These are phyloP conservation scores for Vickermania spadyakhi DNA, from an alignment of 208 protist genomes.

Conservation along the genomic window DNA sequence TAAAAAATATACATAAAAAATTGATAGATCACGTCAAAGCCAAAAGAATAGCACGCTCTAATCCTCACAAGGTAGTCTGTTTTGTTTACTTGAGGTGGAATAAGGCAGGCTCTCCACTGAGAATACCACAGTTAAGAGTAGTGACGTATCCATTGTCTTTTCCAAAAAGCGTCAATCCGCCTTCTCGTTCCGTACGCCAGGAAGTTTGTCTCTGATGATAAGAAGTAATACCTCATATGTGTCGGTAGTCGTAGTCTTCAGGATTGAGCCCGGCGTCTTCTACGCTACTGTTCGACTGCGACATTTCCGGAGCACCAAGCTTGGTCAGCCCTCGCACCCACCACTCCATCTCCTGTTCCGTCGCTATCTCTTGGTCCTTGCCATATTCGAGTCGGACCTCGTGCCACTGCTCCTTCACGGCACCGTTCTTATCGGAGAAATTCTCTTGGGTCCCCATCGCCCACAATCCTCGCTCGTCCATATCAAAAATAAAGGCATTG, in stretches of 20 bases:
- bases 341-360: conserved; percentile 88
- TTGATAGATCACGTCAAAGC: too few species aligned
- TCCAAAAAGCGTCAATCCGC: too few species aligned
- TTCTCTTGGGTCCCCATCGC: conserved; percentile 85
- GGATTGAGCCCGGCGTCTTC: conserved; percentile 70
- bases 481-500: conserved; percentile 81
- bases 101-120: too few species aligned
- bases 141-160: too few species aligned
- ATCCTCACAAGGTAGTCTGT: too few species aligned
- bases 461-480: conserved; percentile 70
- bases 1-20: too few species aligned
- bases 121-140: too few species aligned
- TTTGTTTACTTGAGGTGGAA: too few species aligned
- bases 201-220: too few species aligned
- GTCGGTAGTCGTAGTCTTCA: conserved; percentile 77
- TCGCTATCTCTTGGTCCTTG: conserved; percentile 66
- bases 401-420: conserved; percentile 65
- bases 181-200: too few species aligned
- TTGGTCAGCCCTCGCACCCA: conserved; percentile 78
- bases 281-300: conserved; percentile 69
- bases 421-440: conserved; percentile 30
- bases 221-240: conserved; percentile 36
- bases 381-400: conserved; percentile 80
- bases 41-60: too few species aligned
- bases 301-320: conserved; percentile 74